Conservation (phyloP, 352 stramenopile genomes). For the Globisporangium abappressorium region DNA sequence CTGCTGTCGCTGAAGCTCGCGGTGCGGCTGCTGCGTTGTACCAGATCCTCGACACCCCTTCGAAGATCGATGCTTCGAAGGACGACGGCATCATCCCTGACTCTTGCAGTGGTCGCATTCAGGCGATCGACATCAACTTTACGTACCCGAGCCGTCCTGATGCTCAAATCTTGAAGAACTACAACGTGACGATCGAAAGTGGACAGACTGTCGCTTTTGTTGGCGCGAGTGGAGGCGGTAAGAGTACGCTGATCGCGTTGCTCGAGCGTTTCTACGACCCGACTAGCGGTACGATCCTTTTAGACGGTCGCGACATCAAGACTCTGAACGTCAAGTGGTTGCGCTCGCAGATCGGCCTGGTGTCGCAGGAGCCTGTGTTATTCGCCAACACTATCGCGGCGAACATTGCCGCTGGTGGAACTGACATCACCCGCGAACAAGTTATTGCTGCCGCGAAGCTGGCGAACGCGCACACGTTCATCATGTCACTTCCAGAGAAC, state of each 20-base stretch:
- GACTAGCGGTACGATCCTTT: slow-evolving; percentile 52
- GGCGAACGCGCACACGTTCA: slow-evolving; percentile 42
- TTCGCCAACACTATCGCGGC: slow-evolving; percentile 92
- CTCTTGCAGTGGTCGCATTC: too few relatives aligned
- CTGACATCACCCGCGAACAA: slow-evolving; percentile 7
- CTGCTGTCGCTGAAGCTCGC: slow-evolving; percentile 35
- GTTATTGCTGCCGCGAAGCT: slow-evolving; percentile 13
- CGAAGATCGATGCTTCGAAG: too few relatives aligned
- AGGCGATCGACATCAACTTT: too few relatives aligned
- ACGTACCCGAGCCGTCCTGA: slow-evolving; percentile 24
- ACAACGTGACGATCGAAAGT: slow-evolving; percentile 27
- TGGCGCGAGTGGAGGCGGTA: slow-evolving; percentile 28
- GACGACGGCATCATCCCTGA: too few relatives aligned
- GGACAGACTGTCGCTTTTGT: slow-evolving; percentile 33
- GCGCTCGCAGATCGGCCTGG: slow-evolving; percentile 60
- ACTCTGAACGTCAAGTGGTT: slow-evolving; percentile 78
- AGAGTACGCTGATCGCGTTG: slow-evolving; percentile 47
- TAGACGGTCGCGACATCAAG: slow-evolving; percentile 77
- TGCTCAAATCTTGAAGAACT: slow-evolving; percentile 26
- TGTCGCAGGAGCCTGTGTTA: slow-evolving; percentile 87
- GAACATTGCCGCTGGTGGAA: too few relatives aligned
- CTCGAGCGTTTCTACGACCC: slow-evolving; percentile 91
- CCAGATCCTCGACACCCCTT: too few relatives aligned
- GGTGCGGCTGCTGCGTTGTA: too few relatives aligned
- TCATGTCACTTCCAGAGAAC: slow-evolving; percentile 71